phyloP scores from a whole-genome alignment of 345 rosid species.

The Eucalyptus melliodora region DNA sequence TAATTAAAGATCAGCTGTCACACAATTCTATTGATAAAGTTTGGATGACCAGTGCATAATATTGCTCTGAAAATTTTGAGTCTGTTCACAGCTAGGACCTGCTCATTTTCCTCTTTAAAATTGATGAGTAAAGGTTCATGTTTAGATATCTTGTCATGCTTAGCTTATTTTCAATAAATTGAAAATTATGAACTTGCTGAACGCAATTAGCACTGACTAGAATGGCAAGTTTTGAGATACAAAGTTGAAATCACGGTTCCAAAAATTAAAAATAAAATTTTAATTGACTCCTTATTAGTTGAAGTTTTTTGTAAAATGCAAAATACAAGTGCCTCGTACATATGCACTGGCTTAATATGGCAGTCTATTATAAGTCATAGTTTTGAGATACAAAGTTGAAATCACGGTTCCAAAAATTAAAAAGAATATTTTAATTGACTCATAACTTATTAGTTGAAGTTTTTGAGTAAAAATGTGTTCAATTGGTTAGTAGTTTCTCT shows the following conservation, averaged over 20 bases:
- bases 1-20: background rate
- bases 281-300: too few relatives aligned
- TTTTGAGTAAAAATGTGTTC: too few relatives aligned
- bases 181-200: too few relatives aligned
- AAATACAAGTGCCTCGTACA: background rate
- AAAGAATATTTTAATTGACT: background rate
- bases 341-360: background rate
- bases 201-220: too few relatives aligned
- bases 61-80: background rate
- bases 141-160: background rate
- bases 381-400: background rate
- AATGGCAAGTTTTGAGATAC: too few relatives aligned
- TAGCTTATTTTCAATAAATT: too few relatives aligned
- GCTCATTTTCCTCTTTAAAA: background rate
- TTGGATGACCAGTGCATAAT: background rate
- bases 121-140: background rate
- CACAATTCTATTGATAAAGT: background rate
- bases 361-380: background rate
- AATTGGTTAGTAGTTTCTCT: too few relatives aligned
- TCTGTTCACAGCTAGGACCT: background rate
- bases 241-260: too few relatives aligned
- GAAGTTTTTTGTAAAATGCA: too few relatives aligned
- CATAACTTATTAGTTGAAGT: too few relatives aligned
- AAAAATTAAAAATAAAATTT: too few relatives aligned
- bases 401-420: background rate